These are phyloP conservation scores for Cystobasidium pallidum DNA, from an alignment of 1,284 basidiomycete species.

Conservation along the genomic window DNA sequence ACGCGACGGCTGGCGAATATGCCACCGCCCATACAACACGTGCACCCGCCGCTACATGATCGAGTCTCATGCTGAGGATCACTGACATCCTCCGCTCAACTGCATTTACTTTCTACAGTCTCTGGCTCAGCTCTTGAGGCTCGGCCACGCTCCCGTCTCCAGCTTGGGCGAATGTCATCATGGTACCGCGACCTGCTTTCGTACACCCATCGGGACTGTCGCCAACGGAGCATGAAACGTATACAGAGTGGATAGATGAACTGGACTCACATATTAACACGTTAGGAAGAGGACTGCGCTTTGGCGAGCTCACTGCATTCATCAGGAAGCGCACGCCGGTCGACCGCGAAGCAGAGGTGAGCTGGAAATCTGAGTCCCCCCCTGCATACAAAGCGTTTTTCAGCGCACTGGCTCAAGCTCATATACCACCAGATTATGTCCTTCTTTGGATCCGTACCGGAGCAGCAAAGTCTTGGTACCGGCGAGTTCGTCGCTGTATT, in stretches of 20 bases:
- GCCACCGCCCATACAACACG: too few species aligned
- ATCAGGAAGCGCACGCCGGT: constrained; percentile 37
- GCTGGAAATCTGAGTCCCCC: too few species aligned
- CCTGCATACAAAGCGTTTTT: too few species aligned
- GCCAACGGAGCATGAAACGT: constrained; percentile 36
- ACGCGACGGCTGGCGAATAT: too few species aligned
- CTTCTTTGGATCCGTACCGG: constrained; percentile 37
- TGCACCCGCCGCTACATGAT: too few species aligned
- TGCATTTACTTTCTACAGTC: too few species aligned
- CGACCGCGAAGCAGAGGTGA: constrained; percentile 38
- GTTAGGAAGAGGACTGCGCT: constrained; percentile 36
- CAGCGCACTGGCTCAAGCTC: too few species aligned
- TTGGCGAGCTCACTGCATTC: constrained; percentile 39
- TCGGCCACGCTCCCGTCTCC: background rate
- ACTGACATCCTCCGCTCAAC: too few species aligned
- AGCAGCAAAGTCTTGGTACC: constrained; percentile 40
- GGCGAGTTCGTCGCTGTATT: constrained; percentile 39
- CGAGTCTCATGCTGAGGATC: too few species aligned
- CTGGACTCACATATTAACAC: constrained; percentile 38
- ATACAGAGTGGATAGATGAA: constrained; percentile 34
- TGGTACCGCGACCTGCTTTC: constrained; percentile 22
- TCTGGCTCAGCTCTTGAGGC: too few species aligned
- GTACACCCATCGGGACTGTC: constrained; percentile 39
- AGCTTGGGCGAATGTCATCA: background rate
- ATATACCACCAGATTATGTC: constrained; percentile 31